Base-by-base conservation (phyloP, 2,329 filamentous ascomycete species). In the Penicillium sumatraense region DNA sequence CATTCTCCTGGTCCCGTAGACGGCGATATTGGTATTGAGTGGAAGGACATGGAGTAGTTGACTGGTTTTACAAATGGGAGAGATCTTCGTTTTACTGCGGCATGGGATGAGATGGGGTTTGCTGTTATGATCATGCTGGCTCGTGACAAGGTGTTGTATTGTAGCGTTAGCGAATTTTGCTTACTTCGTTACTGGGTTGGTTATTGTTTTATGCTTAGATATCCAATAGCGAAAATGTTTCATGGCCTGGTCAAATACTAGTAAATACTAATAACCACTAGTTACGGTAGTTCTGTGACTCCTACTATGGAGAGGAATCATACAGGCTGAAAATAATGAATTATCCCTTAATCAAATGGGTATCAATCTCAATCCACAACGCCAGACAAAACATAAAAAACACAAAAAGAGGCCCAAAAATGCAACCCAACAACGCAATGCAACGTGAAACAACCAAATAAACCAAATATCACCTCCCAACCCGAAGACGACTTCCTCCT, bases 401-500 rank as follows among this genome's bases (percentile, higher is more conserved):
- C 5, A 27, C 10, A 27, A 27, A 10, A 27, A 33, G 14, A n/a
- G n/a, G n/a, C n/a, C n/a, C n/a, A 33, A 33, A 14, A 14, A 14
- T 33, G n/a, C n/a, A 35, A 3, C 33, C 14, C 4, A 36, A 18
- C 33, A 5, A 16, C 36, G 18, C 3, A 40, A 26, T 6, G 38
- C 38, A 16, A 26, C 10, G 8, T 2, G 9, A 11, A 23, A 26
- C 13, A 26, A 44, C 11, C 36, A 40, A 40, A 4, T 2, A 23
- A 5, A 4, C 5, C n/a, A 31, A 20, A 5, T 18, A 10, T 29
- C 61, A 54, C 31, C 53, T 49, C 21, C 63, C 57, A 13, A 53
- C 63, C 20, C 56, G 21, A 5, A 72, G 45, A n/a, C 67, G 65
- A 27, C 51, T 64, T 9, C 91, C 90, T 55, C 85, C 73, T 60